These are phyloP conservation scores for Penicillium malachiteum DNA, from an alignment of 495 filamentous ascomycete species.

Conservation along the genomic window DNA sequence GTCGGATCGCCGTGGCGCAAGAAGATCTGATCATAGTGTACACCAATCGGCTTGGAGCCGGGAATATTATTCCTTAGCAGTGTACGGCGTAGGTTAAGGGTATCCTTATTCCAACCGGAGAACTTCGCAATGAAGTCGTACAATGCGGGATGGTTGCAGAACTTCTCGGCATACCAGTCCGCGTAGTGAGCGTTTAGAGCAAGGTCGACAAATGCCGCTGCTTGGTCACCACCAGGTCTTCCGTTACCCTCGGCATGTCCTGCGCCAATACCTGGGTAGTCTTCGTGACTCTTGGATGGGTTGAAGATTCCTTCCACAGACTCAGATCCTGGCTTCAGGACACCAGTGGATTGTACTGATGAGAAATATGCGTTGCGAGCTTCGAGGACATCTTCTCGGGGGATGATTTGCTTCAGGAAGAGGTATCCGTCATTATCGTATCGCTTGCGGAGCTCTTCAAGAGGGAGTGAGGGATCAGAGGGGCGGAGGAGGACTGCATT, in stretches of 20 bases:
- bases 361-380: constrained; percentile 58
- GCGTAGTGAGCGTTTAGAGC: constrained; percentile 56
- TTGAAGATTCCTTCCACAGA: constrained; percentile 55
- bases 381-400: constrained; percentile 55
- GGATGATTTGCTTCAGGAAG: constrained; percentile 58
- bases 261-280: constrained; percentile 59
- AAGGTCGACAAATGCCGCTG: constrained; percentile 51
- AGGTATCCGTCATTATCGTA: constrained; percentile 60
- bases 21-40: constrained; percentile 69
- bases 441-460: constrained; percentile 50
- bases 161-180: constrained; percentile 56
- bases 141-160: constrained; percentile 55
- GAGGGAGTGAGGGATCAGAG: constrained; percentile 34
- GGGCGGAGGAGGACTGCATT: constrained; percentile 45
- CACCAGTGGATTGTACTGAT: constrained; percentile 51
- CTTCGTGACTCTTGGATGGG: constrained; percentile 38
- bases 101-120: constrained; percentile 54
- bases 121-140: constrained; percentile 52
- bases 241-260: constrained; percentile 51
- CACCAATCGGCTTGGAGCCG: constrained; percentile 56
- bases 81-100: constrained; percentile 46
- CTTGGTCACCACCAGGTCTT: constrained; percentile 42
- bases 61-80: constrained; percentile 61
- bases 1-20: constrained; percentile 57
- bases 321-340: constrained; percentile 47